Conservation (phyloP, 495 filamentous ascomycete genomes). For the Rhypophila decipiens region DNA sequence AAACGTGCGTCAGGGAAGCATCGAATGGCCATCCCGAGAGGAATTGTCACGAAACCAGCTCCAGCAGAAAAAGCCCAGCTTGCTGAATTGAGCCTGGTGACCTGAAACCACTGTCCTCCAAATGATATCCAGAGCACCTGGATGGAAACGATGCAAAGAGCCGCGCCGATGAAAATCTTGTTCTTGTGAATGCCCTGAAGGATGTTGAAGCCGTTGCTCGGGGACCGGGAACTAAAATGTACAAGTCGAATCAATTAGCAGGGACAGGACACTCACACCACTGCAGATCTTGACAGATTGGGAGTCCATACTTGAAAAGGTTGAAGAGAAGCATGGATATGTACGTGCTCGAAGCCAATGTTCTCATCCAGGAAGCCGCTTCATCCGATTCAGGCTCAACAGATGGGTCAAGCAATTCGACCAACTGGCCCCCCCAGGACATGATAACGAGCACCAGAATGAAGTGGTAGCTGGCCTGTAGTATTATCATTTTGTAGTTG, state of each 20-base stretch:
- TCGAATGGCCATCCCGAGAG: conserved; percentile 59
- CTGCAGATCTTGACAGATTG: no score
- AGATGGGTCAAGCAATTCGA: no score
- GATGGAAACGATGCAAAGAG: conserved; percentile 72
- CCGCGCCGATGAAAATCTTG: conserved; percentile 71
- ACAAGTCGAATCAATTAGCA: no score
- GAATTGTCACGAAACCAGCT: conserved; percentile 59
- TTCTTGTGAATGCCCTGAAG: conserved; percentile 72
- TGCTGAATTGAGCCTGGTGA: conserved; percentile 42
- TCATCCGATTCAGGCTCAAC: no score
- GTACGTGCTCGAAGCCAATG: no score
- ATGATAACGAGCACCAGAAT: conserved; percentile 71
- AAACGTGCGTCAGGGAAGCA: conserved; percentile 27
- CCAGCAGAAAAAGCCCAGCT: conserved; percentile 68
- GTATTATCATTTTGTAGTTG: conserved; percentile 95
- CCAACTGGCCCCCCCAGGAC: conserved; percentile 61
- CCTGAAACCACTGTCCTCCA: conserved; percentile 59
- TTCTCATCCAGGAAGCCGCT: no score
- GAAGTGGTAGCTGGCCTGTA: conserved; percentile 77
- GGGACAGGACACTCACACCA: no score
- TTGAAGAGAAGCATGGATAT: no score
- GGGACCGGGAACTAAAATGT: conserved; percentile 51
- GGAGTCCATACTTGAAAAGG: no score
- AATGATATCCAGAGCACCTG: conserved; percentile 70
- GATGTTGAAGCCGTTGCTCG: conserved; percentile 85